A percentile compares a stretch with the other conserved stretches of the same genome.
phyloP scores from a whole-genome alignment of 176 grass and related monocot species.

The Puccinellia tenuiflora region DNA sequence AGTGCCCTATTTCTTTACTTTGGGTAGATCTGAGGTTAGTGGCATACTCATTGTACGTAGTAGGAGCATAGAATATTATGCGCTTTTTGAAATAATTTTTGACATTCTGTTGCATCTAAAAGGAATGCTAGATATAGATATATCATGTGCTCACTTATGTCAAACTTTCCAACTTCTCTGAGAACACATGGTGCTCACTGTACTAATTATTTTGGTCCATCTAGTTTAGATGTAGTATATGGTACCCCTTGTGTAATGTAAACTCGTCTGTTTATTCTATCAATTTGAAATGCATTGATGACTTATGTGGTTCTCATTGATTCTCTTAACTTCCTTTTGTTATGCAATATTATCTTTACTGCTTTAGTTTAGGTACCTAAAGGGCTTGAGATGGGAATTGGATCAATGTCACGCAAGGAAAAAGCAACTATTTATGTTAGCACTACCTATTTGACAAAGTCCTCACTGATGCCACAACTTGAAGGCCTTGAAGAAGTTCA shows the following conservation, averaged over 20 bases:
- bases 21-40: slow-evolving; percentile 94
- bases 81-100: not conserved
- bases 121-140: slow-evolving; percentile 3
- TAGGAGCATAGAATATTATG: slow-evolving; percentile 1
- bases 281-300: slow-evolving; percentile 9
- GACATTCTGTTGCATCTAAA: not conserved
- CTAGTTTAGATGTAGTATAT: not conserved
- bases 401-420: slow-evolving; percentile 73
- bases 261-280: not conserved
- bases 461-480: slow-evolving; percentile 62
- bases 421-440: slow-evolving; percentile 84
- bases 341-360: slow-evolving; percentile 27
- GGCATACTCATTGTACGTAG: slow-evolving; percentile 18
- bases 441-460: slow-evolving; percentile 68
- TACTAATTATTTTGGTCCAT: not conserved
- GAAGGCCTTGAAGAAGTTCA: slow-evolving; percentile 75
- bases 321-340: slow-evolving; percentile 19
- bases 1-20: slow-evolving; percentile 80
- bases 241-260: not conserved
- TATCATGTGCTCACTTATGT: not conserved
- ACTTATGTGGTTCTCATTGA: slow-evolving; percentile 8
- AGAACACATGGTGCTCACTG: slow-evolving; percentile 8
- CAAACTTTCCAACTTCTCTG: not conserved
- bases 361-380: slow-evolving; percentile 80
- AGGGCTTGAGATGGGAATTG: slow-evolving; percentile 96